Percentiles rank a stretch among this genome's conserved stretches.
phyloP scores from a whole-genome alignment of 495 filamentous ascomycete genomes.

The Tuber umbilicatum region DNA sequence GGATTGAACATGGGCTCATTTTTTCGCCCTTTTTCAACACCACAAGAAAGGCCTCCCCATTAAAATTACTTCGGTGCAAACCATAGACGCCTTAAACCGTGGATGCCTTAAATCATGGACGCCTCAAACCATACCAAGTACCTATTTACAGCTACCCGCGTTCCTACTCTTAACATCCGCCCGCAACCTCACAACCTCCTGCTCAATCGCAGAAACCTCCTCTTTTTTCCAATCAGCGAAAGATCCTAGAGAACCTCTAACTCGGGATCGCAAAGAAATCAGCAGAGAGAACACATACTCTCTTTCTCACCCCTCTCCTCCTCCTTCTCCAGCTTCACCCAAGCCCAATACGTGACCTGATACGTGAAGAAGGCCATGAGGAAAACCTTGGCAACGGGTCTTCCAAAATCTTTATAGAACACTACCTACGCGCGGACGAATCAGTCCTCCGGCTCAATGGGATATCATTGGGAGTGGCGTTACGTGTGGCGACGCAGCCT shows the following conservation, averaged over 20 bases:
- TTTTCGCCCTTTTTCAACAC: no score
- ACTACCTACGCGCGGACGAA: conserved; percentile 48
- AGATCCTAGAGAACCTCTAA: no score
- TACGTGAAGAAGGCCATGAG: conserved; percentile 82
- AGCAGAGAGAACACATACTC: conserved; percentile 44
- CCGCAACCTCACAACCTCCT: conserved; percentile 23
- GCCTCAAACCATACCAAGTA: no score
- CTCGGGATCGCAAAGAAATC: no score
- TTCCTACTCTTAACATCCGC: not conserved
- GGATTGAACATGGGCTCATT: no score
- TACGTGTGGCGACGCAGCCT: conserved; percentile 40
- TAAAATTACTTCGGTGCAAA: not conserved
- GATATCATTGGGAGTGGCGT: not conserved
- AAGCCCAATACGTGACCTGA: conserved; percentile 75
- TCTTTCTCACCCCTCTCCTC: conserved; percentile 49
- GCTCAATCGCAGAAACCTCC: conserved; percentile 24
- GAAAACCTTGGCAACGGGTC: conserved; percentile 77
- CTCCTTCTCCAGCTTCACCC: conserved; percentile 78
- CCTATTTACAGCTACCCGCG: not conserved
- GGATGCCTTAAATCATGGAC: not conserved
- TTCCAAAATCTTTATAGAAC: conserved; percentile 72
- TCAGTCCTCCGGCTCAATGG: not conserved
- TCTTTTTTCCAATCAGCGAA: conserved; percentile 20
- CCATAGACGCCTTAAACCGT: no score
- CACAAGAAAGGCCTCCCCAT: no score